These are phyloP conservation scores for Moelleriella libera DNA, from an alignment of 2,329 filamentous ascomycete species.

Conservation along the genomic window DNA sequence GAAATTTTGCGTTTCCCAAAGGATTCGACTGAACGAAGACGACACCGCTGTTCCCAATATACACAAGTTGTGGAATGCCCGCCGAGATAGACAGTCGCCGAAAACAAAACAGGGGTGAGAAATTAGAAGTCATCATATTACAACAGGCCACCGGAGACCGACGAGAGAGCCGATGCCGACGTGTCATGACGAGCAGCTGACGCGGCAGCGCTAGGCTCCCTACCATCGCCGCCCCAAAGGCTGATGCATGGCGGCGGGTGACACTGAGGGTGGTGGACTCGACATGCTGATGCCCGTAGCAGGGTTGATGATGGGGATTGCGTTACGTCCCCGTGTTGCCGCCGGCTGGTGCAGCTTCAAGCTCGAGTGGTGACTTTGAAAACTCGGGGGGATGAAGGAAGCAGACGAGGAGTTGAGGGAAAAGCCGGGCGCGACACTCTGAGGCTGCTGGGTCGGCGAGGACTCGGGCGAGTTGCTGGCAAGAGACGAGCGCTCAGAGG, in stretches of 20 bases:
- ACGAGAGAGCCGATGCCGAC: no score
- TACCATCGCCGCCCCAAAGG: constrained; percentile 41
- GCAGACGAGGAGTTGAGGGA: constrained; percentile 56
- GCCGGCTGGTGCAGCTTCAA: constrained; percentile 84
- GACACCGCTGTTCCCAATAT: neutral
- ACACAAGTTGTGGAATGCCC: no score
- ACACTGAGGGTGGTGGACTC: constrained; percentile 67
- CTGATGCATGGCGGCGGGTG: constrained; percentile 47
- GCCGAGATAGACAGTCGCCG: neutral
- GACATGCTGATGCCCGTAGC: constrained; percentile 78
- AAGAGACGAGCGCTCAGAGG: constrained; percentile 86
- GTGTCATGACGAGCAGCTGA: no score
- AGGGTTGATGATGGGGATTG: constrained; percentile 96
- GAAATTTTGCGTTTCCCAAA: neutral
- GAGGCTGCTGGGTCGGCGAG: constrained; percentile 79
- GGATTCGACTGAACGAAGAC: neutral
- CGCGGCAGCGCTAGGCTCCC: constrained; percentile 9
- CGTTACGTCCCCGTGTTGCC: constrained; percentile 79
- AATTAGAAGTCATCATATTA: no score
- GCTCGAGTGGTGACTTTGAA: constrained; percentile 49
- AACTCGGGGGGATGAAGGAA: constrained; percentile 49
- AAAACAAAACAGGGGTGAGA: neutral
- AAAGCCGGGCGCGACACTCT: constrained; percentile 64
- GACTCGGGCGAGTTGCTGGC: constrained; percentile 88
- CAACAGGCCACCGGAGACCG: no score